phyloP scores from a whole-genome alignment of 768 basidiomycete genomes.

The Amyloporia xantha region DNA sequence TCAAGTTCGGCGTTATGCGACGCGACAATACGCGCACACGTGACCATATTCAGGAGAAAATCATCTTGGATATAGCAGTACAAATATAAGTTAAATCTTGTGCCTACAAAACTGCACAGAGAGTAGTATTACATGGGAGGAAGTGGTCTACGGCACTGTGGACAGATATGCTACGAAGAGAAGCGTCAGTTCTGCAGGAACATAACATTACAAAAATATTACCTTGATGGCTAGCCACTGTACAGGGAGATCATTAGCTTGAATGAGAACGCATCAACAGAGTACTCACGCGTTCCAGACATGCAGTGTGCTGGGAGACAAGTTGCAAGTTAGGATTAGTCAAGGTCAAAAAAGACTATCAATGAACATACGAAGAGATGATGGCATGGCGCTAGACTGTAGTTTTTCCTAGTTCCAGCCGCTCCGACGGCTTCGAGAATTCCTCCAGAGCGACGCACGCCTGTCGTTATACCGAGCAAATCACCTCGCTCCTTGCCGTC shows the following conservation, averaged over 20 bases:
- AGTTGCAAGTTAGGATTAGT: background rate
- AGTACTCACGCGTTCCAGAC: conserved; percentile 51
- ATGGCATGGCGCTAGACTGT: conserved; percentile 83
- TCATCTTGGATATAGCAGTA: too few relatives aligned
- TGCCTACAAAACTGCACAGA: too few relatives aligned
- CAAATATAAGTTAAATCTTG: too few relatives aligned
- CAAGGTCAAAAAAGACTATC: background rate
- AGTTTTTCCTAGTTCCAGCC: conserved; percentile 48
- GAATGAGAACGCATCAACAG: conserved; percentile 1
- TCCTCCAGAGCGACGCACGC: conserved; percentile 21
- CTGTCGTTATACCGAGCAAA: conserved; percentile 40
- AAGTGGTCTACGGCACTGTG: conserved; percentile 79
- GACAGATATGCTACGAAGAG: conserved; percentile 71
- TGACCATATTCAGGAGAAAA: too few relatives aligned
- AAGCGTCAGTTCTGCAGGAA: background rate
- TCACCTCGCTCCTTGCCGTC: conserved; percentile 39
- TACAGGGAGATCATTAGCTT: conserved; percentile 37
- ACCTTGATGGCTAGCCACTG: conserved; percentile 78
- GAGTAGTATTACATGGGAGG: conserved; percentile 79
- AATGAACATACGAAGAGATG: conserved; percentile 81
- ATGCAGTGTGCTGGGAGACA: conserved; percentile 65
- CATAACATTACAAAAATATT: background rate
- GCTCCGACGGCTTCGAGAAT: conserved; percentile 29
- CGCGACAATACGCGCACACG: too few relatives aligned
- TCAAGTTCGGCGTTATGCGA: too few relatives aligned